Conservation (phyloP, 2,329 filamentous ascomycete genomes). For the Chaetomium sp. region DNA sequence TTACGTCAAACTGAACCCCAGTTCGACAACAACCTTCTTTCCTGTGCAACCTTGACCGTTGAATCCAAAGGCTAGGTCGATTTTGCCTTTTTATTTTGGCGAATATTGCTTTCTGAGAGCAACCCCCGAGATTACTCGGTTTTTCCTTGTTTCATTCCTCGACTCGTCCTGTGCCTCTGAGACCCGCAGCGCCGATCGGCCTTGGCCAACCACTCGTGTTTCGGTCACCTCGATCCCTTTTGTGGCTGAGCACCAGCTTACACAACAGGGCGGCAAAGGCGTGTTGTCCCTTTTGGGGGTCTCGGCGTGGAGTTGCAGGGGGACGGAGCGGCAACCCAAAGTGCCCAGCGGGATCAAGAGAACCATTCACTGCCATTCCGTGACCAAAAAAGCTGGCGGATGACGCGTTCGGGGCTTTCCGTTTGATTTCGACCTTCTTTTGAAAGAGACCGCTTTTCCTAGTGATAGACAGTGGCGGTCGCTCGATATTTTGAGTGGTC, state of each 20-base stretch:
- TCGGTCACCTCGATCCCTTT: constrained; percentile 24
- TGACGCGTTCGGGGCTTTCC: constrained; percentile 14
- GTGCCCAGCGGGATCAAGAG: background rate
- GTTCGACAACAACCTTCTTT: background rate
- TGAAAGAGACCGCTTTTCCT: background rate
- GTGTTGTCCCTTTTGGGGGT: background rate
- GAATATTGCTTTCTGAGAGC: background rate
- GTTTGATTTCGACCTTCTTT: background rate
- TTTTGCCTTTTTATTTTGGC: background rate
- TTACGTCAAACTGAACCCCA: background rate
- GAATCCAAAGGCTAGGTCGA: background rate
- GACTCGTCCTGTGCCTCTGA: constrained; percentile 1
- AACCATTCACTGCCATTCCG: background rate
- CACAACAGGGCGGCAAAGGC: constrained; percentile 26
- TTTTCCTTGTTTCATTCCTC: constrained; percentile 25
- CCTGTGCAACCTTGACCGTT: background rate
- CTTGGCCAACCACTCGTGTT: constrained; percentile 29
- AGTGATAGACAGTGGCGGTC: background rate
- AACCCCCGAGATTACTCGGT: background rate
- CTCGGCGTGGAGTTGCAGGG: constrained; percentile 14
- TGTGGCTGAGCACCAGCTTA: constrained; percentile 29
- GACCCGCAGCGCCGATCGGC: constrained; percentile 24
- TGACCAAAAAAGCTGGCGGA: background rate
- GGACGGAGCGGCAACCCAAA: background rate
- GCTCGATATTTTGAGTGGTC: background rate